Evolutionary conservation across 73 alveolate genomes (phyloP).

Genomic region (Tetrahymena elliotti): DNA sequence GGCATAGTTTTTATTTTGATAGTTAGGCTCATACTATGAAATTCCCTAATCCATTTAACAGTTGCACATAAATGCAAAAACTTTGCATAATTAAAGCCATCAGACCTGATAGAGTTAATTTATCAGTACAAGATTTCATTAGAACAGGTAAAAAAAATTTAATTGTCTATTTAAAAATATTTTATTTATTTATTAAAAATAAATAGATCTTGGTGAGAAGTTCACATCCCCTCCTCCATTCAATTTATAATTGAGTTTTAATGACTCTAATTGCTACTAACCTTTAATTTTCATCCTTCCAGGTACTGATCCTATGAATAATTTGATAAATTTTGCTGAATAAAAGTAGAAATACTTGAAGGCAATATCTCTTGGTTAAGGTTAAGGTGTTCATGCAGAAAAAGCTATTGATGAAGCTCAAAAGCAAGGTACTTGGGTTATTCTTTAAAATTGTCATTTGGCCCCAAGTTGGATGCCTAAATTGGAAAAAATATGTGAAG

Average conservation of each 20-base stretch:
- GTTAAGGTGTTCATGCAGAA: slow-evolving; percentile 97
- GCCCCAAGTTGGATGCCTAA: slow-evolving; percentile 64
- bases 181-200: not conserved
- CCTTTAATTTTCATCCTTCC: slow-evolving; percentile 98
- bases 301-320: slow-evolving; percentile 97
- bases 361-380: slow-evolving; percentile 89
- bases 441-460: slow-evolving; percentile 53
- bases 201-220: slow-evolving; percentile 64
- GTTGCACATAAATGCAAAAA: slow-evolving; percentile 14
- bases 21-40: slow-evolving; percentile 17
- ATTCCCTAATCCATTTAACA: slow-evolving; percentile 31
- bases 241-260: slow-evolving; percentile 68
- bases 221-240: slow-evolving; percentile 90
- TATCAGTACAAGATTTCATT: slow-evolving; percentile 16
- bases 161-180: not conserved
- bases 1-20: slow-evolving; percentile 32
- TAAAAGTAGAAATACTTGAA: slow-evolving; percentile 78
- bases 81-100: slow-evolving; percentile 25
- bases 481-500: slow-evolving; percentile 86
- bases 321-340: slow-evolving; percentile 85
- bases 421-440: slow-evolving; percentile 52
- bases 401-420: slow-evolving; percentile 88
- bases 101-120: slow-evolving; percentile 45
- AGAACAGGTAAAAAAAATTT: not conserved
- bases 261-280: slow-evolving; percentile 67